Percentiles rank a stretch among this genome's conserved stretches.
Conservation (phyloP, 75 land plant genomes). For the Azolla pinnata region DNA sequence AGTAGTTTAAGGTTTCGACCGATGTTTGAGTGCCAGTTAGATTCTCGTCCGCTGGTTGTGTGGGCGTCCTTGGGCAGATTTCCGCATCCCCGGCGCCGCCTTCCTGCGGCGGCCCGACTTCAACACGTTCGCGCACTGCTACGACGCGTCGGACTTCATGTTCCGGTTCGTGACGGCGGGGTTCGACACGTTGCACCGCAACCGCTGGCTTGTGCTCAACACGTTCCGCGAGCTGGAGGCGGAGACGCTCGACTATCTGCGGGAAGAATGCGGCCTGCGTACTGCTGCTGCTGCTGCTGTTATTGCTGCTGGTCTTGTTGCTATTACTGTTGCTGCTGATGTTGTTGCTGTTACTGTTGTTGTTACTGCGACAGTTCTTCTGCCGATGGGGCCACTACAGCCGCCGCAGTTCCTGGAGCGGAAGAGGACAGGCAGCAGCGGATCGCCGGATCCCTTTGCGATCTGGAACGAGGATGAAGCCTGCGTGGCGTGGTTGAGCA, state of each 20-base stretch:
- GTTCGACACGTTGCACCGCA: background rate
- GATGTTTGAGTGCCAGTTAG: no score
- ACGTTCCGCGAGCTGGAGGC: conserved; percentile 13
- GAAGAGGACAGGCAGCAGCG: no score
- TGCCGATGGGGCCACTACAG: no score
- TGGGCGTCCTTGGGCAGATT: no score
- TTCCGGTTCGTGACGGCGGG: conserved; percentile 2
- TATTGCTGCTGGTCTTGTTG: background rate
- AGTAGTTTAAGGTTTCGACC: no score
- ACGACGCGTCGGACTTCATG: conserved; percentile 2
- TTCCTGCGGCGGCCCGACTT: background rate
- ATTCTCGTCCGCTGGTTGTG: no score
- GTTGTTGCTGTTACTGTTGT: no score
- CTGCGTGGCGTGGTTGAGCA: conserved; percentile 11
- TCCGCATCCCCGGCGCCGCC: background rate
- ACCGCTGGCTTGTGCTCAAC: conserved; percentile 3
- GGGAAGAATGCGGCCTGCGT: background rate
- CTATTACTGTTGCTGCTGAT: no score
- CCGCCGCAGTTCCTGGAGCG: no score
- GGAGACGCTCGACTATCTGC: background rate
- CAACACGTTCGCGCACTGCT: conserved; percentile 3
- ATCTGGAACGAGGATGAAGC: conserved; percentile 11
- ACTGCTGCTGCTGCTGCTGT: no score
- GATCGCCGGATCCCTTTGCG: no score
- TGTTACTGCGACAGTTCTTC: no score